These are phyloP conservation scores for Lipomyces starkeyi DNA, from an alignment of 805 yeast species.

Conservation along the genomic window DNA sequence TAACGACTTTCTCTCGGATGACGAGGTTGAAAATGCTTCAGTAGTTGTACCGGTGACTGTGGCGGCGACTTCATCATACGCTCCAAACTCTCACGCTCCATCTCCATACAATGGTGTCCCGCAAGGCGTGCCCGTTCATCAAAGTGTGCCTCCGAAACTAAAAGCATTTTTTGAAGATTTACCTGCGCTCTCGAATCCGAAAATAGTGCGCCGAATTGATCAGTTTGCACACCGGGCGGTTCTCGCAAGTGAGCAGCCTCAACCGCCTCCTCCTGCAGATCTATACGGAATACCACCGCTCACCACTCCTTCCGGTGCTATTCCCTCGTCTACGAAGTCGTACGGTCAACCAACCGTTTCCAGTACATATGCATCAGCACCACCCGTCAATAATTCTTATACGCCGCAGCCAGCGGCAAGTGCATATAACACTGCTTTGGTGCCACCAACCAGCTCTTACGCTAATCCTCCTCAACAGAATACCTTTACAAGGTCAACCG, in stretches of 20 bases:
- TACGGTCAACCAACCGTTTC: constrained; percentile 20
- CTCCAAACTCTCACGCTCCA: constrained; percentile 9
- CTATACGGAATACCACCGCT: constrained; percentile 7
- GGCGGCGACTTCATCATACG: constrained; percentile 13
- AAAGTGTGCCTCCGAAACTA: constrained; percentile 5
- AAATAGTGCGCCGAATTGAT: constrained; percentile 18
- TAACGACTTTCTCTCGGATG: constrained; percentile 34
- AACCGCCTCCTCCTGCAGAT: constrained; percentile 13
- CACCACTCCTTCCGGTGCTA: constrained; percentile 5
- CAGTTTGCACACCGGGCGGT: constrained; percentile 20
- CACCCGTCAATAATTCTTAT: constrained; percentile 8
- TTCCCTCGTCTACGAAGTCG: constrained; percentile 9
- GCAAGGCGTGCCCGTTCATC: constrained; percentile 8
- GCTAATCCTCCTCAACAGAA: constrained; percentile 4
- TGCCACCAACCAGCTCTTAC: constrained; percentile 15
- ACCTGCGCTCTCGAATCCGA: constrained; percentile 24
- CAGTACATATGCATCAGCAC: neutral
- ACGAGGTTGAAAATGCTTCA: constrained; percentile 11
- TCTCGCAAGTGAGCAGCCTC: neutral
- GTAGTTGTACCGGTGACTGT: constrained; percentile 2
- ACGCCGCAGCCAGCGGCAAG: constrained; percentile 10
- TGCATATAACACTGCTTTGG: neutral
- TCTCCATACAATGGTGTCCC: constrained; percentile 2
- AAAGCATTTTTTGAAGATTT: constrained; percentile 30
- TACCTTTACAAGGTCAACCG: constrained; percentile 8